phyloP scores from a whole-genome alignment of 192 early-diverging fungal genomes.

The Rhizophagus sp. region DNA sequence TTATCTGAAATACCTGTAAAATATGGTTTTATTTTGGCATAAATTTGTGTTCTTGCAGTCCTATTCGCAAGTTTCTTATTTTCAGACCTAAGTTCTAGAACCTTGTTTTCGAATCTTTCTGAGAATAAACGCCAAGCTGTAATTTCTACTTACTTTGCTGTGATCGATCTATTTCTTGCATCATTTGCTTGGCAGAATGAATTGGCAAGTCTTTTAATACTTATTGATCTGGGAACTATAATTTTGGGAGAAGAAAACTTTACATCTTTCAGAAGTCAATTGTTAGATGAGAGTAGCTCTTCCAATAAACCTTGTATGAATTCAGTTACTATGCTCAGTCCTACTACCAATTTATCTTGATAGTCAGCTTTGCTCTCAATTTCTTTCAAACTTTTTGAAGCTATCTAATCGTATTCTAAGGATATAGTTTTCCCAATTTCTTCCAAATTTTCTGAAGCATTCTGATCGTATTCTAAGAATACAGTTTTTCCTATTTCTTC shows the following conservation, averaged over 20 bases:
- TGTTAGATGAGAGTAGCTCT: not conserved
- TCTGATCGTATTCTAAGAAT: no score
- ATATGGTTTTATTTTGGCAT: constrained; percentile 10
- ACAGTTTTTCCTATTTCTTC: no score
- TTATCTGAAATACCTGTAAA: constrained; percentile 8
- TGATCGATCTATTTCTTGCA: constrained; percentile 13
- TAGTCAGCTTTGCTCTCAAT: no score
- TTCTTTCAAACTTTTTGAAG: not conserved
- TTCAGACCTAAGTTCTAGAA: constrained; percentile 18
- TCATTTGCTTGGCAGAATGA: constrained; percentile 14
- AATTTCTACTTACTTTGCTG: constrained; percentile 18
- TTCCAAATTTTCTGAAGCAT: no score
- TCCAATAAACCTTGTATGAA: no score
- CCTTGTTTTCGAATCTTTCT: constrained; percentile 21
- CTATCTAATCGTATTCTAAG: not conserved
- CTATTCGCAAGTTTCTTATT: constrained; percentile 21
- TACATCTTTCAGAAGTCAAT: constrained; percentile 1
- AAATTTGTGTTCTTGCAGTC: constrained; percentile 16
- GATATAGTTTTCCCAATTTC: no score
- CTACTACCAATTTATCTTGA: not conserved
- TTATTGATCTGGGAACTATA: constrained; percentile 1
- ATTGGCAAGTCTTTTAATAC: constrained; percentile 10
- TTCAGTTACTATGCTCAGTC: not conserved
- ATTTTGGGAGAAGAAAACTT: constrained; percentile 10
- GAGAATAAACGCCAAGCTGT: not conserved